Base-by-base conservation (phyloP, 75 land plant species). In the Selaginella tamariscina region DNA sequence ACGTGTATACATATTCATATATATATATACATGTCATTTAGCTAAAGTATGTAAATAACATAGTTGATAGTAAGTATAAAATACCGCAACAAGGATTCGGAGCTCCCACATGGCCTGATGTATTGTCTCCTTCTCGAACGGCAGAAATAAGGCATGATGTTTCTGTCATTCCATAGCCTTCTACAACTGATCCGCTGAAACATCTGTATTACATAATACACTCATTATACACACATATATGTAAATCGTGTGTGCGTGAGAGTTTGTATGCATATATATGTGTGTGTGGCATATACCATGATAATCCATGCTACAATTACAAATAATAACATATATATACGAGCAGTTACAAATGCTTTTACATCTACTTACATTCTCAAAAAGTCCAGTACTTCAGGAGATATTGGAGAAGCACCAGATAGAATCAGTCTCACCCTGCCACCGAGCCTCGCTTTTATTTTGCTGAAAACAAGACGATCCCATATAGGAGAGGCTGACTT, bases 161-260 rank as follows among this genome's bases (percentile, higher is more conserved):
- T 56, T 95, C 99, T 29, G 99, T 95, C 99, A 95, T 95, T 30
- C 99, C 99, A 83, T 95, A 95, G 29, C 99, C 99, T 82, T 95
- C 99, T 44, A 78, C 18, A 1, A 95, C 81, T 39, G 22, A 69
- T 29, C 97, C 80, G 32, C 99, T 92, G 81, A 95, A 91, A 78
- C 97, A 91, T 65, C 99, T 94, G 83, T 39, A 15, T n/a, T n/a
- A n/a, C n/a, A n/a, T n/a, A n/a, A n/a, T n/a, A n/a, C n/a, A n/a
- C n/a, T n/a, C n/a, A n/a, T n/a, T n/a, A n/a, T n/a, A n/a, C n/a
- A n/a, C n/a, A n/a, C n/a, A n/a, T n/a, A n/a, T n/a, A n/a, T n/a
- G n/a, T n/a, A n/a, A n/a, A n/a, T n/a, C n/a, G n/a, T n/a, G n/a
- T n/a, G n/a, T n/a, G n/a, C n/a, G n/a, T n/a, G n/a, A n/a, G n/a